Base-by-base conservation (phyloP, 2,329 filamentous ascomycete species). In the Didymella pinodella region DNA sequence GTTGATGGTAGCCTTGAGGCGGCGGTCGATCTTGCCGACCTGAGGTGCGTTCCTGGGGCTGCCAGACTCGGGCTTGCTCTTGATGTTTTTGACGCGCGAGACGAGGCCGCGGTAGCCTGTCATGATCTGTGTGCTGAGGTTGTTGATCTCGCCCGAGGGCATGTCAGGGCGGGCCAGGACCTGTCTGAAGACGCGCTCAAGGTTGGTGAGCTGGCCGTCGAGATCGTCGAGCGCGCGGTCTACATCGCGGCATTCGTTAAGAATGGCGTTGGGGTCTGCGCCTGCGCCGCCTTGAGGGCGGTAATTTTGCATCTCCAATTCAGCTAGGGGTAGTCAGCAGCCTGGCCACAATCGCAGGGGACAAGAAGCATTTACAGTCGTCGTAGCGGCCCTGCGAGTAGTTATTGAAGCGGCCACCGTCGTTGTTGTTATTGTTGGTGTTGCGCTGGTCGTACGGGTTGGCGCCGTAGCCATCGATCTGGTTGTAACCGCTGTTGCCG, bases 161-260 rank as follows among this genome's bases (percentile, higher is more conserved):
- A 88, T 88, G 73, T 93, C 90, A 61, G 90, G 87, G 69, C 92
- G 90, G 71, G 88, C 86, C 64, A 97, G 86, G 32, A 88, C 86
- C 63, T 87, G 84, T 72, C 86, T 85, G 75, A 94, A 91, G 36
- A 92, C 83, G 75, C 84, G 84, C 69, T 87, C 86, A 47, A 97
- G 86, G 71, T 90, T 85, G 65, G 87, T 84, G 32, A 96, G 85
- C 69, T 90, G 90, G 62, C 80, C 79, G 71, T 93, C 88, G 71
- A 97, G 86, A 58, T 88, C 83, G 63, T 90, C 85, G 71, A 97
- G 90, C 41, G 88, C 90, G 59, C 86, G 83, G 75, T 93, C 90
- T 75, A 97, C 90, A 45, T 91, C 88, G 59, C 87, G 86, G 80
- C 92, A 95, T 76, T 95, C 90, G 80, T 96, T 92, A 60, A 97